Base-by-base conservation (phyloP, 768 basidiomycete species). In the Boletellus ananas region DNA sequence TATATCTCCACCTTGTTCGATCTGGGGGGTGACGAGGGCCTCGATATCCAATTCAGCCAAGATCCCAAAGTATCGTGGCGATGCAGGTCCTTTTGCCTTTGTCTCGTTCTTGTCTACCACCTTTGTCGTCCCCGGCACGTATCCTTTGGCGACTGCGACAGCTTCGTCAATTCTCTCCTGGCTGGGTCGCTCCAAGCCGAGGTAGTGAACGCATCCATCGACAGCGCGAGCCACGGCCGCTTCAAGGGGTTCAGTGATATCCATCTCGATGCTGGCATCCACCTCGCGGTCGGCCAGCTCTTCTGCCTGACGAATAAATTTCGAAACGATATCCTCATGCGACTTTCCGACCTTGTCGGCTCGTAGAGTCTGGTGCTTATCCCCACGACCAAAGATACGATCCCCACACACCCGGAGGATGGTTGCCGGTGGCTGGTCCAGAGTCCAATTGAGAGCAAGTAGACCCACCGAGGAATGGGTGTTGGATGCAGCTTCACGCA, bases 271-370 rank as follows among this genome's bases (percentile, higher is more conserved):
- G 3, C 75, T 73, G 1, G 66, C 81, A 52, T 91, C 86, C 6
- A 90, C 84, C 65, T 91, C 84, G 14, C 59, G 58, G 2, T 73
- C 70, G 1, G 75, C 67, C 8, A 97, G 82, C 55, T 80, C 76
- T 55, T 94, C 81, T 0, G 73, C 65, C n/a, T 70, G 54, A 21
- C 69, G 72, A 46, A 98, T 70, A 71, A 99, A 98, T 68, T 73
- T 75, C 82, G 84, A 84, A n/a, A 98, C 67, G 17, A 94, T 79
- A 6, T 79, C 74, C 67, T 96, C 94, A 67, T 98, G 90, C 23
- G 68, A 59, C 47, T 76, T 78, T 16, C 69, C 63, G 14, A 63
- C 48, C 10, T 61, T 64, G 54, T 85, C 81, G 0, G 85, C 83
- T 34, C 77, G 81, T 1, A 99, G 79, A 0, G 80, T 79, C 64